These are phyloP conservation scores for Fusarium sp. DNA, from an alignment of 2,329 filamentous ascomycete genomes.

Conservation along the genomic window DNA sequence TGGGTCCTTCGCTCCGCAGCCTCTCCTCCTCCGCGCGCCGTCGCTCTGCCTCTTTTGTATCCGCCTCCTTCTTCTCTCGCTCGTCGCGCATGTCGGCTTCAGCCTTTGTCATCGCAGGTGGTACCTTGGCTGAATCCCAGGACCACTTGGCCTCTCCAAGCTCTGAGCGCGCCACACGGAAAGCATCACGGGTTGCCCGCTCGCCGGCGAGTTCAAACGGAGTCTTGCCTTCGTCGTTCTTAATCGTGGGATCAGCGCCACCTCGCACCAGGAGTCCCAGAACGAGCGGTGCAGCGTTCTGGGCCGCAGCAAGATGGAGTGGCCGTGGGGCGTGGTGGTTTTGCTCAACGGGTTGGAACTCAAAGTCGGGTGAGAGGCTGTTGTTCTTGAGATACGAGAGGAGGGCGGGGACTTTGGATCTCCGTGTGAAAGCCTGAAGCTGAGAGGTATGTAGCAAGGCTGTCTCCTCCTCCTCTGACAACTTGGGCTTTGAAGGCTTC, in stretches of 20 bases:
- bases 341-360: slow-evolving; percentile 77
- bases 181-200: slow-evolving; percentile 86
- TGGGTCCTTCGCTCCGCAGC: slow-evolving; percentile 74
- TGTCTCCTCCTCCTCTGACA: slow-evolving; percentile 85
- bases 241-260: slow-evolving; percentile 77
- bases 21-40: slow-evolving; percentile 81
- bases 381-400: slow-evolving; percentile 87
- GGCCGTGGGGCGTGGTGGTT: slow-evolving; percentile 86
- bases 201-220: slow-evolving; percentile 91
- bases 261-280: slow-evolving; percentile 80
- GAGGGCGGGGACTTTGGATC: slow-evolving; percentile 89
- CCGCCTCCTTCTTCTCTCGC: slow-evolving; percentile 76
- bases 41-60: slow-evolving; percentile 76
- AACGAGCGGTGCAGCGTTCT: slow-evolving; percentile 83
- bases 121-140: slow-evolving; percentile 83
- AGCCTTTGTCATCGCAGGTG: slow-evolving; percentile 74
- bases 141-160: slow-evolving; percentile 81
- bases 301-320: slow-evolving; percentile 86
- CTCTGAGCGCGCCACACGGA: slow-evolving; percentile 86
- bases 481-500: slow-evolving; percentile 71
- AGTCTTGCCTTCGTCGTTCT: slow-evolving; percentile 82
- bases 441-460: slow-evolving; percentile 88
- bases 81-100: slow-evolving; percentile 78
- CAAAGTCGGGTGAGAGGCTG: slow-evolving; percentile 76
- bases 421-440: slow-evolving; percentile 86